Percentiles rank a stretch among this genome's conserved stretches.
These are phyloP conservation scores for Salinomyces thailandicus DNA, from an alignment of 2,329 filamentous ascomycete genomes.

Conservation along the genomic window DNA sequence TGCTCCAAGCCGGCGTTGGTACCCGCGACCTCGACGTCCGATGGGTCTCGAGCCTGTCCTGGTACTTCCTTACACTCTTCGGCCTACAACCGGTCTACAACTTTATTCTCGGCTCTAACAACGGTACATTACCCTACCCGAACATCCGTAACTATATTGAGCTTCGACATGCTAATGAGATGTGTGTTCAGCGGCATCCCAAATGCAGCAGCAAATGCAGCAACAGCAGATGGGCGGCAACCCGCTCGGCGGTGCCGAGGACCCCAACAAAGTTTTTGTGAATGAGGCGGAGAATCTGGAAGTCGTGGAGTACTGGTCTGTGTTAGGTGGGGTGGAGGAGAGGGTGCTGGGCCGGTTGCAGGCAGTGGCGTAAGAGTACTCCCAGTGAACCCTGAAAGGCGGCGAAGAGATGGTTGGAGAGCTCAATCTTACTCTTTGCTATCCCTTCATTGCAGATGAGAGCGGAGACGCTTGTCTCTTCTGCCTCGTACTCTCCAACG, in stretches of 20 bases:
- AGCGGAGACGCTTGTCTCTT: too few relatives aligned
- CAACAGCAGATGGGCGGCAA: conserved; percentile 57
- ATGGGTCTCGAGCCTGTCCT: conserved; percentile 97
- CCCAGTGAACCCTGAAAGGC: too few relatives aligned
- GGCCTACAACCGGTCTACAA: conserved; percentile 95
- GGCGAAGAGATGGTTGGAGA: too few relatives aligned
- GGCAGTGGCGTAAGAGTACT: too few relatives aligned
- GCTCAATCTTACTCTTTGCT: too few relatives aligned
- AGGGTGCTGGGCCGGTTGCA: conserved; percentile 58
- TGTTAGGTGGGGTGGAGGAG: conserved; percentile 79
- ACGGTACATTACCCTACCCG: too few relatives aligned
- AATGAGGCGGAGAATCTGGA: conserved; percentile 91
- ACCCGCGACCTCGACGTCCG: conserved; percentile 92
- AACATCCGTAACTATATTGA: too few relatives aligned
- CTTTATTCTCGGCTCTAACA: conserved; percentile 90
- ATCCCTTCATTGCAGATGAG: too few relatives aligned
- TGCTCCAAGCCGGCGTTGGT: conserved; percentile 94
- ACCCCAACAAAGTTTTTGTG: conserved; percentile 90
- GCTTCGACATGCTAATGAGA: conserved; percentile 1
- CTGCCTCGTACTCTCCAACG: too few relatives aligned
- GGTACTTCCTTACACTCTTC: conserved; percentile 98
- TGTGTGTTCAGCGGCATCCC: conserved; percentile 83
- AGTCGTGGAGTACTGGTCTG: conserved; percentile 86
- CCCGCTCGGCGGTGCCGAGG: conserved; percentile 75
- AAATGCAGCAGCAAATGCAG: conserved; percentile 64